These are phyloP conservation scores for Vitis hybrid DNA, from an alignment of 177 flowering plant species.

Conservation along the genomic window DNA sequence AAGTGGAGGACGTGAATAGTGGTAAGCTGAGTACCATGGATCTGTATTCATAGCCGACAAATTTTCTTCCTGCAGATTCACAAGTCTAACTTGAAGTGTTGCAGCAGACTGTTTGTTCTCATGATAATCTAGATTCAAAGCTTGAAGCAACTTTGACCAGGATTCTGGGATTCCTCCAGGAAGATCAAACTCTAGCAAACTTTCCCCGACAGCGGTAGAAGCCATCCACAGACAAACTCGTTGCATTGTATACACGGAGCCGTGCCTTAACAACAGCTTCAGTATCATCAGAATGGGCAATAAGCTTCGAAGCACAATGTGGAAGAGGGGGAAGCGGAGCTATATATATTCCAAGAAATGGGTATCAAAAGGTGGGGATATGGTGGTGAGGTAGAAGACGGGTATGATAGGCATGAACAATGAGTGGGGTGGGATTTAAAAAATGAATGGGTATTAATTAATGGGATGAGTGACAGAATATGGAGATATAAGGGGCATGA, in stretches of 20 bases:
- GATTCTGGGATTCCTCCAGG: slow-evolving; percentile 98
- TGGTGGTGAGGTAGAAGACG: too few species aligned
- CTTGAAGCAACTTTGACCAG: slow-evolving; percentile 87
- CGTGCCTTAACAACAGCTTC: slow-evolving; percentile 80
- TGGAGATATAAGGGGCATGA: too few species aligned
- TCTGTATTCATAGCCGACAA: too few species aligned
- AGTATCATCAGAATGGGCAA: slow-evolving; percentile 86
- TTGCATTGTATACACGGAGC: slow-evolving; percentile 70
- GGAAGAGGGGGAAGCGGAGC: slow-evolving; percentile 89
- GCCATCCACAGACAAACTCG: slow-evolving; percentile 84
- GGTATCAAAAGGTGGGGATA: too few species aligned
- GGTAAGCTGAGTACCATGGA: too few species aligned
- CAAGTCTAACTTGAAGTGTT: slow-evolving; percentile 21
- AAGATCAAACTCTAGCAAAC: slow-evolving; percentile 75
- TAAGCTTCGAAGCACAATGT: slow-evolving; percentile 79
- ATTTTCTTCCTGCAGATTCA: too few species aligned
- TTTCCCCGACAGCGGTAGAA: slow-evolving; percentile 78
- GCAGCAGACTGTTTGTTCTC: slow-evolving; percentile 66
- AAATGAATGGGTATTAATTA: too few species aligned
- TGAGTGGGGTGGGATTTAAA: too few species aligned
- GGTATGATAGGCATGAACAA: too few species aligned
- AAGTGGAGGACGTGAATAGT: too few species aligned
- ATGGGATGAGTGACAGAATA: too few species aligned
- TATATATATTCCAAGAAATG: slow-evolving; percentile 53
- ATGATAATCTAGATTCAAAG: slow-evolving; percentile 72